These are phyloP conservation scores for Nitzschia sp. DNA, from an alignment of 108 stramenopile species.

Conservation along the genomic window DNA sequence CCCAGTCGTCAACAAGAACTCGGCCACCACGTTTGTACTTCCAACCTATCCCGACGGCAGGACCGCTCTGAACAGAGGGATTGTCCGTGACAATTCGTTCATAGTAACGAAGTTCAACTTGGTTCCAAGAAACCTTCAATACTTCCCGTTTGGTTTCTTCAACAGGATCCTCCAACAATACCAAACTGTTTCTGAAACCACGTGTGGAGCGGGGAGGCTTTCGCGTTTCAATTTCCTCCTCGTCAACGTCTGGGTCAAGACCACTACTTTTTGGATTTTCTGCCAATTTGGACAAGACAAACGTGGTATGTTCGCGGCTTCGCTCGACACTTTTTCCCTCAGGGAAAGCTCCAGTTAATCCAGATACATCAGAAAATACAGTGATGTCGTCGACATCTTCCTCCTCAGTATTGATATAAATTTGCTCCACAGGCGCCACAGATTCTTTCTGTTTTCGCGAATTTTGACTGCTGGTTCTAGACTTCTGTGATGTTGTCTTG, in stretches of 20 bases:
- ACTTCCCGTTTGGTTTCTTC: neutral
- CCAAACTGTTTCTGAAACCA: neutral
- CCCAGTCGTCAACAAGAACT: slow-evolving; percentile 18
- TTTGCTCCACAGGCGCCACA: neutral
- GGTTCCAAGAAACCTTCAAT: slow-evolving; percentile 27
- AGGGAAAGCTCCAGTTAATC: slow-evolving; percentile 21
- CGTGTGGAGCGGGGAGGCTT: neutral
- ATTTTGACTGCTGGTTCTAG: neutral
- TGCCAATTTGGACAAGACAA: neutral
- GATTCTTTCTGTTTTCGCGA: neutral
- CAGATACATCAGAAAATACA: slow-evolving; percentile 17
- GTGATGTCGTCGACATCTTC: slow-evolving; percentile 12
- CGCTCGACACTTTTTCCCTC: slow-evolving; percentile 21
- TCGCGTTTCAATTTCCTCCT: neutral
- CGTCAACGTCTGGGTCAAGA: neutral
- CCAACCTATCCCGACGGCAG: slow-evolving; percentile 30
- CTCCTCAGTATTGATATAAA: slow-evolving; percentile 2
- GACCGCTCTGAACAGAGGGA: slow-evolving; percentile 35
- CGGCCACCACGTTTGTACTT: slow-evolving; percentile 20
- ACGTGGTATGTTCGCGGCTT: slow-evolving; percentile 1
- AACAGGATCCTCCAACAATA: neutral
- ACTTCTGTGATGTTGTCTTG: slow-evolving; percentile 1
- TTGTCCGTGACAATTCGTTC: slow-evolving; percentile 52
- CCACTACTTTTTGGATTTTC: neutral
- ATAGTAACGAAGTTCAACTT: slow-evolving; percentile 49